Conservation (phyloP, 2,329 filamentous ascomycete species). For the Ophiostoma himal-ulmi region DNA sequence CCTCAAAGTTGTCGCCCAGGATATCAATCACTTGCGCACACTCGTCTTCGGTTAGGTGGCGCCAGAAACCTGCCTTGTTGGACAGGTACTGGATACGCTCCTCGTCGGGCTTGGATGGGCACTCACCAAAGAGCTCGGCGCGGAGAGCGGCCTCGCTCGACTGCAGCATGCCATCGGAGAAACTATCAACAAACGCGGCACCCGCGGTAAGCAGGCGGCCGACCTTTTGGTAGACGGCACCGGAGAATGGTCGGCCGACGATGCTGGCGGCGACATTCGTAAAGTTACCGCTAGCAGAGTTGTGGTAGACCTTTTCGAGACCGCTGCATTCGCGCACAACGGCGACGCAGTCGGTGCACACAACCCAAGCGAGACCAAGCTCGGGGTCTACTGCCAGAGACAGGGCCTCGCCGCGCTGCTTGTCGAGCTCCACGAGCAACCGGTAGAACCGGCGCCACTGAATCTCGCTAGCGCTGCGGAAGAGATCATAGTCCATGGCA, state of each 20-base stretch:
- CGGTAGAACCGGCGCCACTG: conserved; percentile 92
- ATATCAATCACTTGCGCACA: conserved; percentile 62
- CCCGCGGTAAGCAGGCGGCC: conserved; percentile 64
- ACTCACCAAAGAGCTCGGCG: conserved; percentile 68
- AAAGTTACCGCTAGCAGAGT: conserved; percentile 39
- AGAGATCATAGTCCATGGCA: conserved; percentile 68
- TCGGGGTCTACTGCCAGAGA: conserved; percentile 68
- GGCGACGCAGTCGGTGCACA: conserved; percentile 75
- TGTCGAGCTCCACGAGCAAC: conserved; percentile 78
- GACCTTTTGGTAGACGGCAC: conserved; percentile 43
- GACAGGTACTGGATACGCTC: conserved; percentile 75
- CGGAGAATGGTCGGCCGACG: neutral
- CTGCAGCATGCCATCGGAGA: conserved; percentile 63
- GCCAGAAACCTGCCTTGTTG: conserved; percentile 69
- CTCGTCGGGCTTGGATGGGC: conserved; percentile 60
- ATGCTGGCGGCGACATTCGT: conserved; percentile 30
- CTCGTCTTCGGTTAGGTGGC: conserved; percentile 76
- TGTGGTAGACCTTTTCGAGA: conserved; percentile 70
- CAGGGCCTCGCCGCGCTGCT: conserved; percentile 74
- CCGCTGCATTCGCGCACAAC: conserved; percentile 73
- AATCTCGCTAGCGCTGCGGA: conserved; percentile 64
- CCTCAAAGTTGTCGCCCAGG: conserved; percentile 60
- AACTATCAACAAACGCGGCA: conserved; percentile 60
- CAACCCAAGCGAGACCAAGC: conserved; percentile 71
- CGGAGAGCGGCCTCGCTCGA: conserved; percentile 62